Percentiles rank a stretch among this genome's conserved stretches.
Conservation (phyloP, 108 stramenopile species). For the Cyclotella atomus region DNA sequence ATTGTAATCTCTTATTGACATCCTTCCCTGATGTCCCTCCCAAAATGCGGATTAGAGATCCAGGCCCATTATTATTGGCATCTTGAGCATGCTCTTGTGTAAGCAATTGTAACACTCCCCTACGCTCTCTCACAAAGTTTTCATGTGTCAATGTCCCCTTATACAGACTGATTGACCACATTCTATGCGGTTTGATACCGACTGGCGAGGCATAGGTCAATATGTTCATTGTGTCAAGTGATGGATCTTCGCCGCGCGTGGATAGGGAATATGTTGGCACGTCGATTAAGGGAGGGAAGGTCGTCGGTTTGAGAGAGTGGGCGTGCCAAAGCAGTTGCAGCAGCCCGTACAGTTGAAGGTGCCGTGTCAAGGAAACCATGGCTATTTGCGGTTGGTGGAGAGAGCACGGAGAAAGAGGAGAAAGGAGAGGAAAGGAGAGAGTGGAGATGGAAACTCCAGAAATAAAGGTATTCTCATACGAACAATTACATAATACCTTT, state of each 20-base stretch:
- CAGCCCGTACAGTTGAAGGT: neutral
- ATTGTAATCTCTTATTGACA: constrained; percentile 60
- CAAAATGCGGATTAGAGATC: constrained; percentile 53
- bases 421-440: no score
- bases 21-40: constrained; percentile 72
- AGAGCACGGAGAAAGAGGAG: no score
- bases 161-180: constrained; percentile 82
- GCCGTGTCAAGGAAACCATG: no score
- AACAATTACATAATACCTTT: no score
- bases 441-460: no score
- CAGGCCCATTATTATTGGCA: neutral
- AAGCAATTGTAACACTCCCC: constrained; percentile 74
- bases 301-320: constrained; percentile 27
- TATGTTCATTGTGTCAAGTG: constrained; percentile 72
- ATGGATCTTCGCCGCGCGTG: constrained; percentile 27
- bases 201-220: constrained; percentile 86
- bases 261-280: constrained; percentile 81
- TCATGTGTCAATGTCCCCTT: constrained; percentile 68
- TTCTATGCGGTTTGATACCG: constrained; percentile 64
- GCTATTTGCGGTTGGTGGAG: no score
- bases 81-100: constrained; percentile 41
- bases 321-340: neutral
- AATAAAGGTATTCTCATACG: no score
- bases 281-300: constrained; percentile 68
- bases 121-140: constrained; percentile 59